Evolutionary conservation across 2,329 filamentous ascomycete genomes (phyloP).

Genomic region (Mariannaea elegans): DNA sequence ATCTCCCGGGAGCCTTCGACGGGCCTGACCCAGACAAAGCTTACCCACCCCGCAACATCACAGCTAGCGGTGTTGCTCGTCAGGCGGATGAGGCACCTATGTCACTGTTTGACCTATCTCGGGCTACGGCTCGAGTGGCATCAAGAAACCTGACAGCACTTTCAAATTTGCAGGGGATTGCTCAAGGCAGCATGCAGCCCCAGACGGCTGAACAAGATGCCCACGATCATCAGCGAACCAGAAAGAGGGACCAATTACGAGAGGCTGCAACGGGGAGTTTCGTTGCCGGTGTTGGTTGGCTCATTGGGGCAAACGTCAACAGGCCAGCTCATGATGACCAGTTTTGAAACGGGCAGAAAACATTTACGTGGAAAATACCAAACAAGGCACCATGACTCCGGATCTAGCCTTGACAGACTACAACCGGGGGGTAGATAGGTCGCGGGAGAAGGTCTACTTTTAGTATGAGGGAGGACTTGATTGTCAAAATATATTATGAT

Average conservation of each 20-base stretch:
- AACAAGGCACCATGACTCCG: no score
- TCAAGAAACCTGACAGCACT: slow-evolving; percentile 66
- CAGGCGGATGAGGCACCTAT: slow-evolving; percentile 66
- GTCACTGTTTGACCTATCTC: slow-evolving; percentile 71
- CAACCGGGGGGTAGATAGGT: no score
- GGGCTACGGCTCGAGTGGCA: slow-evolving; percentile 67
- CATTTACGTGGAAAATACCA: no score
- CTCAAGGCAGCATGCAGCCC: slow-evolving; percentile 29
- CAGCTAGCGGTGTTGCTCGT: slow-evolving; percentile 46
- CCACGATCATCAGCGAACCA: slow-evolving; percentile 52
- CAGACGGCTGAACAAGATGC: slow-evolving; percentile 37
- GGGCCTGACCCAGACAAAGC: slow-evolving; percentile 37
- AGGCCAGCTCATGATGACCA: slow-evolving; percentile 28
- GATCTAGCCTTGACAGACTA: no score
- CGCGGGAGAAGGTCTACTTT: no score
- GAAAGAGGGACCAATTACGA: slow-evolving; percentile 77
- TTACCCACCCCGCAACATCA: slow-evolving; percentile 45
- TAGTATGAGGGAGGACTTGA: no score
- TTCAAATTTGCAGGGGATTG: slow-evolving; percentile 56
- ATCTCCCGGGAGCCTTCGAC: slow-evolving; percentile 65
- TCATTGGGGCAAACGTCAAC: slow-evolving; percentile 64
- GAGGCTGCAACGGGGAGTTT: slow-evolving; percentile 74
- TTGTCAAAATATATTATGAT: slow-evolving; percentile 6
- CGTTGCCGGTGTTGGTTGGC: slow-evolving; percentile 73
- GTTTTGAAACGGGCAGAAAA: slow-evolving; percentile 12